Conservation (phyloP, 148 eudicot species). For the Dysphania ambrosioides region DNA sequence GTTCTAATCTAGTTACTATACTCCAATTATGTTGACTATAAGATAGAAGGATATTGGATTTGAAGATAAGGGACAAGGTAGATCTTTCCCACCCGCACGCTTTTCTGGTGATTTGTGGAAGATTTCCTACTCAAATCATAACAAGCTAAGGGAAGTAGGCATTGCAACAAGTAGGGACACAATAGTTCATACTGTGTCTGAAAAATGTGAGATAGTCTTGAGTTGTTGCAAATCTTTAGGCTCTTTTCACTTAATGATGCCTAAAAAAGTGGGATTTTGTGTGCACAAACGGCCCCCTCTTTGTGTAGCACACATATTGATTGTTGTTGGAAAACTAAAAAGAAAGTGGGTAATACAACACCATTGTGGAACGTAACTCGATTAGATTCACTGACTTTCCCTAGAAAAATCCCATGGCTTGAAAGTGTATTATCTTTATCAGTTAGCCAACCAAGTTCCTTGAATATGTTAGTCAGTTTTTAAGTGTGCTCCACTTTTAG, state of each 20-base stretch:
- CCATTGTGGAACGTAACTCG: conserved; percentile 12
- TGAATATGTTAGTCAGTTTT: conserved; percentile 13
- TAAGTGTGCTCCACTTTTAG: conserved; percentile 18
- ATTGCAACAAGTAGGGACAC: conserved; percentile 16
- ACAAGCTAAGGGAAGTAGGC: conserved; percentile 12
- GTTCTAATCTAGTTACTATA: not conserved
- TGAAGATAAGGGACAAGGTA: conserved; percentile 10
- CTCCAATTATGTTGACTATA: not conserved
- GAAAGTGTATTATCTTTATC: conserved; percentile 8
- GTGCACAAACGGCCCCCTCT: not conserved
- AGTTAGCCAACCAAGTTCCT: conserved; percentile 19
- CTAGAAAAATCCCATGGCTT: conserved; percentile 19
- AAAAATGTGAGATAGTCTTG: conserved; percentile 15
- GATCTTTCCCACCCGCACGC: conserved; percentile 16
- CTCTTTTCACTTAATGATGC: conserved; percentile 19
- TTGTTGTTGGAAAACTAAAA: conserved; percentile 10
- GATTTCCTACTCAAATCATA: not conserved
- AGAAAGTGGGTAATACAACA: conserved; percentile 17
- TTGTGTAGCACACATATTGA: conserved; percentile 12
- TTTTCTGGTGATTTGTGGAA: conserved; percentile 12
- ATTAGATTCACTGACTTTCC: conserved; percentile 25
- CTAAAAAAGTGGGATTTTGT: conserved; percentile 15
- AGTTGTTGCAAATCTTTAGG: not conserved
- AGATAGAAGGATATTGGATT: not conserved
- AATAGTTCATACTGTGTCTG: conserved; percentile 1